These are phyloP conservation scores for Calonectria fujianensis DNA, from an alignment of 2,329 filamentous ascomycete species.

Conservation along the genomic window DNA sequence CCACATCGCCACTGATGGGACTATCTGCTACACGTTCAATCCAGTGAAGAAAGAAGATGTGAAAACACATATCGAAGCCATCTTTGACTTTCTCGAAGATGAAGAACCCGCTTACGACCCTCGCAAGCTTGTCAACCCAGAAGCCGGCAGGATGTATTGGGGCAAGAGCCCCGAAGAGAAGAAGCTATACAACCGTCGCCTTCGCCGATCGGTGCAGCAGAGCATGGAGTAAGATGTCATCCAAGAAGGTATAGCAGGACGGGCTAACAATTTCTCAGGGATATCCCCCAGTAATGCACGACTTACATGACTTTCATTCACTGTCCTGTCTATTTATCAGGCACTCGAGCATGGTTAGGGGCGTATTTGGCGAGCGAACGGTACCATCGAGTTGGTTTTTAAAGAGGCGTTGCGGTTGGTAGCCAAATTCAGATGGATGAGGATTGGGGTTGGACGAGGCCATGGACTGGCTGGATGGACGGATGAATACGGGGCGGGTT, in stretches of 20 bases:
- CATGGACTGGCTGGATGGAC: conserved; percentile 13
- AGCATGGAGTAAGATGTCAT: conserved; percentile 74
- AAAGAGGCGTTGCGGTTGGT: conserved; percentile 48
- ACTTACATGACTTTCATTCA: neutral
- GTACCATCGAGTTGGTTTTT: conserved; percentile 34
- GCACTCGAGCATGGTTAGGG: conserved; percentile 40
- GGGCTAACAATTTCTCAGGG: conserved; percentile 51
- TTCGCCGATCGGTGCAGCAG: conserved; percentile 85
- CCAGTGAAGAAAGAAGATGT: conserved; percentile 81
- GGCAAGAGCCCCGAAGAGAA: conserved; percentile 82
- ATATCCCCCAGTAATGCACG: conserved; percentile 57
- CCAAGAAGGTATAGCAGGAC: too few species aligned
- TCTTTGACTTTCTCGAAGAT: conserved; percentile 89
- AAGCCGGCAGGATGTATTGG: conserved; percentile 92
- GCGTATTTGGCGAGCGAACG: conserved; percentile 41
- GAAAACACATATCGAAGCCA: conserved; percentile 87
- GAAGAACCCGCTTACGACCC: conserved; percentile 93
- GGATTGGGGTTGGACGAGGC: conserved; percentile 32
- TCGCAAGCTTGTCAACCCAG: conserved; percentile 88
- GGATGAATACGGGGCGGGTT: neutral
- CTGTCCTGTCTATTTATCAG: conserved; percentile 21
- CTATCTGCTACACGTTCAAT: conserved; percentile 86
- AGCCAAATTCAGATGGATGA: conserved; percentile 34
- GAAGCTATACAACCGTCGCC: conserved; percentile 87
- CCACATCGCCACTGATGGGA: conserved; percentile 86